Base-by-base conservation (phyloP, 1,139 yeast genomes). In the Blastobotrys serpentis region DNA sequence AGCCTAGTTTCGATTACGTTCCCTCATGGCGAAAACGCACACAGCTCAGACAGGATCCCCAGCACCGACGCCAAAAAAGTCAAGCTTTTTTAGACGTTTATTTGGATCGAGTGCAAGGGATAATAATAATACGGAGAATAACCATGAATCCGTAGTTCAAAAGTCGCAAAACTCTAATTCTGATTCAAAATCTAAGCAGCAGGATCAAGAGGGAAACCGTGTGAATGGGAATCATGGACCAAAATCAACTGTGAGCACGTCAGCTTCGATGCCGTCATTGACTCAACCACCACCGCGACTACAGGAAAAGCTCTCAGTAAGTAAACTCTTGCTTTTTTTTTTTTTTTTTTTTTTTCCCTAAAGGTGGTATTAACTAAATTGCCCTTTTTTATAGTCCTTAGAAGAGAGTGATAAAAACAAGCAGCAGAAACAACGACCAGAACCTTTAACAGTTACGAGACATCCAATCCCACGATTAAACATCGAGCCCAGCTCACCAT, bases 401-500 rank as follows among this genome's bases (percentile, higher is more conserved):
- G 32, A 29, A 11, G 32, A 29, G 13, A 14, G 40, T n/a, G 25
- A 11, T 19, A 17, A 36, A 19, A 36, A 4, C 23, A 36, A n/a
- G 13, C 4, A 7, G 4, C 18, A 11, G 10, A 19, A 19, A 13
- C 40, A 3, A 4, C 19, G 22, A 18, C 40, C 40, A 19, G 16
- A 10, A 14, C 40, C 40, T 4, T 17, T 36, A n/a, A 36, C 13
- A 8, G 51, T 50, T 14, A 48, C 53, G 2, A 11, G 53, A 19
- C 46, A 43, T 25, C 53, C 53, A 2, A 47, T 50, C 3, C 53
- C 47, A 10, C 23, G 52, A 26, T 44, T 50, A 18, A 36, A 50
- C 3, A 22, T 50, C 16, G 53, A 50, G 38, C 53, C 53, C 17
- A 36, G 44, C 16, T 50, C 53, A 14, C 53, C 53, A 17, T 46